Percentiles rank a stretch among this genome's conserved stretches.
phyloP scores from a whole-genome alignment of 352 stramenopile genomes.

The Aphanomyces cochlioides region DNA sequence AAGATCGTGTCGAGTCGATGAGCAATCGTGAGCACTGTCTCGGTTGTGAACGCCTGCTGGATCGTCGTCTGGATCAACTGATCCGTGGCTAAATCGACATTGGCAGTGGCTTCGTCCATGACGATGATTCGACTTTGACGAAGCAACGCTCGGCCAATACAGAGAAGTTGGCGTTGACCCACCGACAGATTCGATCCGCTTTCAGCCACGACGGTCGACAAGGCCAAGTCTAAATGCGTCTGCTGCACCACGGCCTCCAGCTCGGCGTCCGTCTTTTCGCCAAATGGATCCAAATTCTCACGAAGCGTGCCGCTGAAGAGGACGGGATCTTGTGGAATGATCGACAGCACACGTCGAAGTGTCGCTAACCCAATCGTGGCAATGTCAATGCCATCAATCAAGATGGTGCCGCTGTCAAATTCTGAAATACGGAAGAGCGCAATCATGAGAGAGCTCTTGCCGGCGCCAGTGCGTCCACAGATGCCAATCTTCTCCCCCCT shows the following conservation, averaged over 20 bases:
- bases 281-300: slow-evolving; percentile 85
- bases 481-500: slow-evolving; percentile 50
- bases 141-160: slow-evolving; percentile 92
- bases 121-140: slow-evolving; percentile 85
- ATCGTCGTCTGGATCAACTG: slow-evolving; percentile 75
- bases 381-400: slow-evolving; percentile 84
- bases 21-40: slow-evolving; percentile 96
- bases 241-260: slow-evolving; percentile 36
- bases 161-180: slow-evolving; percentile 94
- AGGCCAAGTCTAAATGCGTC: slow-evolving; percentile 47
- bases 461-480: slow-evolving; percentile 46
- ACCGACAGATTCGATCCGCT: slow-evolving; percentile 91
- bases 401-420: slow-evolving; percentile 49
- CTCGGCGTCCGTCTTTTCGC: slow-evolving; percentile 33
- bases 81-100: slow-evolving; percentile 82
- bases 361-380: slow-evolving; percentile 52
- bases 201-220: slow-evolving; percentile 75
- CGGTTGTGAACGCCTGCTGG: slow-evolving; percentile 82
- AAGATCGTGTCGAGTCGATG: slow-evolving; percentile 98
- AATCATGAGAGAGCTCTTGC: slow-evolving; percentile 31
- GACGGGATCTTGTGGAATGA: slow-evolving; percentile 41
- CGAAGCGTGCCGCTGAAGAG: slow-evolving; percentile 82
- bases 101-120: slow-evolving; percentile 75
- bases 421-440: slow-evolving; percentile 42
- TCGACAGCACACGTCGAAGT: slow-evolving; percentile 63